phyloP scores from a whole-genome alignment of 2,329 filamentous ascomycete species.

The Penicillium hordei region DNA sequence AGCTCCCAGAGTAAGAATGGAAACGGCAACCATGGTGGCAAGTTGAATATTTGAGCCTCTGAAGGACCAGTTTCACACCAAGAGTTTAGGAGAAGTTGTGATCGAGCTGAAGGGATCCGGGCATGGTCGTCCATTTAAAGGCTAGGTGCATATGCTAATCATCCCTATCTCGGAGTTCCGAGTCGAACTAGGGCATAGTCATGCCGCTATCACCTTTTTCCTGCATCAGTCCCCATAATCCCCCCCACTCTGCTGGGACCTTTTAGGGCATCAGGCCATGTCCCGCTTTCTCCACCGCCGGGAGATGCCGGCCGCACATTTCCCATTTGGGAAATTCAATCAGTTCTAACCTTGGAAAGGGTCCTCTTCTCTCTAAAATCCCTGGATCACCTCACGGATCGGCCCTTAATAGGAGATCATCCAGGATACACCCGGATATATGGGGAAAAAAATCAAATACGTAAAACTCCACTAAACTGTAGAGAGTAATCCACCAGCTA shows the following conservation, averaged over 20 bases:
- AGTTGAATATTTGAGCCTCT: neutral
- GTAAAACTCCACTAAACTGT: neutral
- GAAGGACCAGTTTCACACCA: constrained; percentile 1
- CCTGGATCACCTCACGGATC: too few relatives aligned
- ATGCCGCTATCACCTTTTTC: neutral
- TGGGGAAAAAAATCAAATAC: too few relatives aligned
- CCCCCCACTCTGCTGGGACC: neutral
- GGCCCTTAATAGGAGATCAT: too few relatives aligned
- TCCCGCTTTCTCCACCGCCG: neutral
- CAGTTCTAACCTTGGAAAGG: too few relatives aligned
- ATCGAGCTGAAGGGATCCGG: neutral
- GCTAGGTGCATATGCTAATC: neutral
- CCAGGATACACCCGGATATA: too few relatives aligned
- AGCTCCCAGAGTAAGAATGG: constrained; percentile 15
- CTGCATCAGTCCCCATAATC: neutral
- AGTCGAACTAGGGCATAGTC: neutral
- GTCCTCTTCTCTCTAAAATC: too few relatives aligned
- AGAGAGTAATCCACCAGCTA: neutral
- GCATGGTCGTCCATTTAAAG: neutral
- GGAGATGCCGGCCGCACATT: neutral
- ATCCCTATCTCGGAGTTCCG: neutral
- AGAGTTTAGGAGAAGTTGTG: neutral
- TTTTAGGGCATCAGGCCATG: neutral
- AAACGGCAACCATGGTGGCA: constrained; percentile 18
- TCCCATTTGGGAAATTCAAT: neutral